Evolutionary conservation across 768 basidiomycete genomes (phyloP), one percentile per base, ranked within the genome.

Genomic region (Trametes meyenii): DNA sequence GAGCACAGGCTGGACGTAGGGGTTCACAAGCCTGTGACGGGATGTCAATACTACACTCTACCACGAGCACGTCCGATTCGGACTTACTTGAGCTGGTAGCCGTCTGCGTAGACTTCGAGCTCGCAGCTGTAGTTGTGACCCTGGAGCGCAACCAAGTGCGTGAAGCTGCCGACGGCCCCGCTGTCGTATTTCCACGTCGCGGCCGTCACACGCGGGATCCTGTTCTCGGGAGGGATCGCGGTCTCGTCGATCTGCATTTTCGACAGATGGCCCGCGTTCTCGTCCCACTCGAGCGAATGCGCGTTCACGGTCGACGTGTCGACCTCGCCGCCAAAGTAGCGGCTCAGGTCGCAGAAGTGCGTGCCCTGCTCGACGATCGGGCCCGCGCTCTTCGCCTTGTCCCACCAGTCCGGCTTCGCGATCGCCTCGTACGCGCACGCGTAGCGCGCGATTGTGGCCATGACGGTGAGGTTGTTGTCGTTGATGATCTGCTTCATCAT

Each of bases 141-240:
- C 72, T 99, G 96, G 42, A 99, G 86, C 23, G 92, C 90, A 57
- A 91, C 90, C 44, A 92, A 81, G 69, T 99, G 96, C 3, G 85
- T 92, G 75, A 99, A 89, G 60, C 85, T 89, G 23, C 97, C 96
- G 35, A 98, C 91, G 38, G 95, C 96, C 13, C 96, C 96, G 58
- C 84, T 93, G 63, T 91, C 88, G 72, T 98, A 99, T 80, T 99
- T 99, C 90, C 96, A 98, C 38, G 87, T 90, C 43, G 96, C 96
- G 26, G 90, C 81, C 21, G 96, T 98, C 57, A 94, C 89, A 70
- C 96, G 90, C 36, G 96, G 94, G 68, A 98, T 94, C 66, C 96
- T 86, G 75, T 96, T 90, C 66, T 94, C 90, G 2, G 89, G 87
- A 12, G 87, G 76, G 68, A 96, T 94, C 73, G 86, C 83, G 72